phyloP scores from a whole-genome alignment of 345 rosid species.

The Ceriops zippeliana region DNA sequence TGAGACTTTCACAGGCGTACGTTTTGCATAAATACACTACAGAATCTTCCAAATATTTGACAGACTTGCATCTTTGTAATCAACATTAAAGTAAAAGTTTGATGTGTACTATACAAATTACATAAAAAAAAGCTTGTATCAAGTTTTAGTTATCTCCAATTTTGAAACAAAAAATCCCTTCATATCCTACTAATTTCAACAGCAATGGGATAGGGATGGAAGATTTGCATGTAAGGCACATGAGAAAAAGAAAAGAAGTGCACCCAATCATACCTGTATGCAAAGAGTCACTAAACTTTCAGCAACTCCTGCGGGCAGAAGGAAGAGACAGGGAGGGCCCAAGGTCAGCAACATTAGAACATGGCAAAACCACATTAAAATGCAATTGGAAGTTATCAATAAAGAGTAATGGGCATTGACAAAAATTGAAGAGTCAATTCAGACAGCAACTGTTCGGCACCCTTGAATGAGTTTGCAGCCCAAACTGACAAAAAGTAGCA shows the following conservation, averaged over 20 bases:
- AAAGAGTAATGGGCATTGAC: background rate
- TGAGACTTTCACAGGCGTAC: too few relatives aligned
- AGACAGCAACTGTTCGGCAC: background rate
- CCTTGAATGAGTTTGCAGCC: background rate
- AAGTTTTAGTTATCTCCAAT: background rate
- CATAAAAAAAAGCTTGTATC: background rate
- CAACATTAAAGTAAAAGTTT: background rate
- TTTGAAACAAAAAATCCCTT: slow-evolving; percentile 5
- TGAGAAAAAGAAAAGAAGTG: slow-evolving; percentile 7
- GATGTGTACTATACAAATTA: slow-evolving; percentile 18
- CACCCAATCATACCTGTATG: slow-evolving; percentile 14
- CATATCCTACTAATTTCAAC: slow-evolving; percentile 1
- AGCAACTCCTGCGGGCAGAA: slow-evolving; percentile 44
- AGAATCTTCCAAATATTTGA: background rate
- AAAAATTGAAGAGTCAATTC: background rate
- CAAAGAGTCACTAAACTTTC: slow-evolving; percentile 29
- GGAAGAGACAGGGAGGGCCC: background rate
- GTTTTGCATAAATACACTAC: too few relatives aligned
- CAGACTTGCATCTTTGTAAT: background rate
- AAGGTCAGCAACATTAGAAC: background rate
- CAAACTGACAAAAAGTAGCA: slow-evolving; percentile 1
- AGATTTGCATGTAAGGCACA: slow-evolving; percentile 11
- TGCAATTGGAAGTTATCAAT: background rate
- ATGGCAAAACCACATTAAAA: background rate
- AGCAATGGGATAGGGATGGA: background rate